These are phyloP conservation scores for Candida freyschussii DNA, from an alignment of 1,139 yeast genomes.

Conservation along the genomic window DNA sequence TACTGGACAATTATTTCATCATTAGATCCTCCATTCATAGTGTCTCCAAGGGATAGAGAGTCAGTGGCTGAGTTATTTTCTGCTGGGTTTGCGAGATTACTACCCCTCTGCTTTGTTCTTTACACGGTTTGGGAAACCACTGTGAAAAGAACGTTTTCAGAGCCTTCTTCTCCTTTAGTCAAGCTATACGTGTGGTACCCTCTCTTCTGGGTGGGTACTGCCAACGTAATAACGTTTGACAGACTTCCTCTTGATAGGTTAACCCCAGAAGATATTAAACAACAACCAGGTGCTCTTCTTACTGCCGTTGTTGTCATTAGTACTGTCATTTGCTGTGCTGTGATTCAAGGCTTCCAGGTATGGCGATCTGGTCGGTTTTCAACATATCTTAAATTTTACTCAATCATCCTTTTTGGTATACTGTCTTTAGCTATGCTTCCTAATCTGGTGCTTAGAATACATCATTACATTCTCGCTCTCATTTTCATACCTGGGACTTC, in stretches of 20 bases:
- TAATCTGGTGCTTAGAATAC: conserved; percentile 72
- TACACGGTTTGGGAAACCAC: conserved; percentile 68
- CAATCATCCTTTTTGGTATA: conserved; percentile 42
- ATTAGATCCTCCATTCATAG: conserved; percentile 73
- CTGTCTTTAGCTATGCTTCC: conserved; percentile 50
- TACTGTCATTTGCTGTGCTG: conserved; percentile 47
- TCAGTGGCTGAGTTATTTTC: conserved; percentile 61
- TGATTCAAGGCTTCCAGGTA: conserved; percentile 70
- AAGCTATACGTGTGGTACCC: conserved; percentile 70
- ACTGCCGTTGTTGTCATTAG: conserved; percentile 52
- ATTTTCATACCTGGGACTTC: conserved; percentile 82
- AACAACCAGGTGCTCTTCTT: conserved; percentile 71
- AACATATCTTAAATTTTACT: conserved; percentile 51
- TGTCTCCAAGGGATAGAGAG: conserved; percentile 49
- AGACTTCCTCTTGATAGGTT: conserved; percentile 83
- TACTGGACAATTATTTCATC: conserved; percentile 82
- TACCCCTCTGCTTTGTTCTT: conserved; percentile 70
- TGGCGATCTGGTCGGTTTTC: conserved; percentile 77
- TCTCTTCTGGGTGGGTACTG: conserved; percentile 76
- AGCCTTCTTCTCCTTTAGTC: conserved; percentile 43
- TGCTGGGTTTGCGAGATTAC: conserved; percentile 63
- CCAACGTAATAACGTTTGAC: conserved; percentile 86
- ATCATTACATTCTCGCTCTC: conserved; percentile 84
- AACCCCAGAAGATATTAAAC: conserved; percentile 61
- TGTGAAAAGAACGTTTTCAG: conserved; percentile 33